Evolutionary conservation across 306 rosid genomes (phyloP).

Genomic region (Hippophae rhamnoides): DNA sequence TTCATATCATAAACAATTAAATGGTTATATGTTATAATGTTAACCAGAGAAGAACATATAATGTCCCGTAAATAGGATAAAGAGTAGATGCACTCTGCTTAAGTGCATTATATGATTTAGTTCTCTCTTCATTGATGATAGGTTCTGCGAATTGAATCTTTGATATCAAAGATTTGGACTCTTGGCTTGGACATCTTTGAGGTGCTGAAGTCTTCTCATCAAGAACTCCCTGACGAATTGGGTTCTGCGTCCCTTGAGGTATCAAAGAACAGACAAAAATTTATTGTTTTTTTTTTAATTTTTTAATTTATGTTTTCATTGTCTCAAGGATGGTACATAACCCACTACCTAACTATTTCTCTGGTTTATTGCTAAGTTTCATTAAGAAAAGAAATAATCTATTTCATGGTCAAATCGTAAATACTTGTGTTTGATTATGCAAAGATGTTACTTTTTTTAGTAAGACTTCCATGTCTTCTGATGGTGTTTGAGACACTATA

Average conservation of each 20-base stretch:
- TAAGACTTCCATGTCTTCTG: slow-evolving; percentile 5
- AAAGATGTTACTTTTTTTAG: too few relatives aligned
- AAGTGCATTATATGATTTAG: slow-evolving; percentile 11
- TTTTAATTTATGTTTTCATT: not conserved
- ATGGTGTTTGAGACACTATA: slow-evolving; percentile 20
- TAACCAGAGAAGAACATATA: not conserved
- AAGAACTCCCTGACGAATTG: slow-evolving; percentile 44
- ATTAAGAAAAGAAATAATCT: slow-evolving; percentile 2
- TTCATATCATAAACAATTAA: not conserved
- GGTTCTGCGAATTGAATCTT: slow-evolving; percentile 65
- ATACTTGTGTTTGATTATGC: not conserved
- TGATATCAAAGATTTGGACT: slow-evolving; percentile 44
- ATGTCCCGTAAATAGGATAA: not conserved
- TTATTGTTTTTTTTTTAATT: not conserved
- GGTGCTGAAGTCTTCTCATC: slow-evolving; percentile 47
- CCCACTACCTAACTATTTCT: not conserved
- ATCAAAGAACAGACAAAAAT: slow-evolving; percentile 13
- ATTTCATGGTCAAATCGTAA: slow-evolving; percentile 1
- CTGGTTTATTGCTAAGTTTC: not conserved
- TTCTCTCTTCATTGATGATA: slow-evolving; percentile 29
- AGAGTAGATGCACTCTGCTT: not conserved
- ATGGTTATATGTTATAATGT: not conserved
- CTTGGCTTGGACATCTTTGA: slow-evolving; percentile 44
- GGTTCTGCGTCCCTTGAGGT: slow-evolving; percentile 59
- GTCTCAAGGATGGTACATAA: slow-evolving; percentile 1